These are phyloP conservation scores for Nicotiana undulata DNA, from an alignment of 257 asterid genomes.

Conservation along the genomic window DNA sequence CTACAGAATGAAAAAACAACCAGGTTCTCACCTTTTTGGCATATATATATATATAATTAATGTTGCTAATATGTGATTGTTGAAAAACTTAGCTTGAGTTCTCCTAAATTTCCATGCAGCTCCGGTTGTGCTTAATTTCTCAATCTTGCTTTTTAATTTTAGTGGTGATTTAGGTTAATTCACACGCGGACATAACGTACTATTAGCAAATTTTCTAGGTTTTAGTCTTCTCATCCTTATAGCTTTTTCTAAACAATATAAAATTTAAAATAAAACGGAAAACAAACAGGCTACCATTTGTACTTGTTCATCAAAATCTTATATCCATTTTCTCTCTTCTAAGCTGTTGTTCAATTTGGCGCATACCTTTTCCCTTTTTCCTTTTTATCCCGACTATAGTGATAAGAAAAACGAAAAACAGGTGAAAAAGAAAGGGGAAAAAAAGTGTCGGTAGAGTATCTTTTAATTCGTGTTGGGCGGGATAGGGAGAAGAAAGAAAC, in stretches of 20 bases:
- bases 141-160: not conserved
- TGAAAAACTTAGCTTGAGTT: too few relatives aligned
- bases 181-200: not conserved
- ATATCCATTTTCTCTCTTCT: not conserved
- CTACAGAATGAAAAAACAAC: not conserved
- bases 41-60: too few relatives aligned
- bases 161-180: not conserved
- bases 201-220: not conserved
- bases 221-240: not conserved
- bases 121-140: not conserved
- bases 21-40: not conserved
- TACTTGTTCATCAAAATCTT: not conserved
- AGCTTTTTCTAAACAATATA: not conserved
- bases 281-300: not conserved
- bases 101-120: not conserved
- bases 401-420: not conserved
- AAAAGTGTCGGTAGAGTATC: slow-evolving; percentile 1
- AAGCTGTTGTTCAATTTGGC: not conserved
- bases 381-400: not conserved
- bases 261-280: not conserved
- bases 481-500: not conserved
- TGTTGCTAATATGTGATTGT: too few relatives aligned
- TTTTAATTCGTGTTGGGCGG: not conserved
- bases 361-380: not conserved
- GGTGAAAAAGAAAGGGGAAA: not conserved